Conservation (phyloP, 192 early-diverging fungal genomes). For the Podila verticillata region DNA sequence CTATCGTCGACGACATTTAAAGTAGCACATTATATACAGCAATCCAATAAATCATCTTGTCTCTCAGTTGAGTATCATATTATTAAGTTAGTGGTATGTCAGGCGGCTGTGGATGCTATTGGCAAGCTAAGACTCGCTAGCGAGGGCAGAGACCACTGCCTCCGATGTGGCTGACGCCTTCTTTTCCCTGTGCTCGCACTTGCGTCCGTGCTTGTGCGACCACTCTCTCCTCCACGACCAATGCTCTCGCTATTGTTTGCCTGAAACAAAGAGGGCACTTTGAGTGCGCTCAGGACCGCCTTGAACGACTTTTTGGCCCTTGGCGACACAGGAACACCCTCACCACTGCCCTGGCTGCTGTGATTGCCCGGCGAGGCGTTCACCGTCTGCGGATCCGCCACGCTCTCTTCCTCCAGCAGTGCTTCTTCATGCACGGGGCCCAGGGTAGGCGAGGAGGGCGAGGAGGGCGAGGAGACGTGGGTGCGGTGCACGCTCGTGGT, state of each 20-base stretch:
- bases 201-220: background rate
- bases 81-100: background rate
- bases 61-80: too few relatives aligned
- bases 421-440: background rate
- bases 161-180: background rate
- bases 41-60: too few relatives aligned
- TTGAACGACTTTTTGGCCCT: conserved; percentile 15
- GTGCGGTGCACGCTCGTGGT: background rate
- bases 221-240: background rate
- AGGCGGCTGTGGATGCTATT: conserved; percentile 1
- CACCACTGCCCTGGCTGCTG: too few relatives aligned
- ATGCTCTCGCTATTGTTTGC: background rate
- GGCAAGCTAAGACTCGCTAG: conserved; percentile 6
- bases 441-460: background rate
- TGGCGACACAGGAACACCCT: too few relatives aligned
- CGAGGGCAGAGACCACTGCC: conserved; percentile 22
- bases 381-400: too few relatives aligned
- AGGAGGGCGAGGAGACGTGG: background rate
- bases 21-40: too few relatives aligned
- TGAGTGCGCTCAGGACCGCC: conserved; percentile 12
- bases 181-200: background rate
- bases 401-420: background rate
- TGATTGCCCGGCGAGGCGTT: too few relatives aligned
- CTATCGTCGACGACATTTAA: conserved; percentile 12
- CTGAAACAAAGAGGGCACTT: conserved; percentile 8